Conservation (phyloP, 306 rosid species). For the Prosopis cineraria region DNA sequence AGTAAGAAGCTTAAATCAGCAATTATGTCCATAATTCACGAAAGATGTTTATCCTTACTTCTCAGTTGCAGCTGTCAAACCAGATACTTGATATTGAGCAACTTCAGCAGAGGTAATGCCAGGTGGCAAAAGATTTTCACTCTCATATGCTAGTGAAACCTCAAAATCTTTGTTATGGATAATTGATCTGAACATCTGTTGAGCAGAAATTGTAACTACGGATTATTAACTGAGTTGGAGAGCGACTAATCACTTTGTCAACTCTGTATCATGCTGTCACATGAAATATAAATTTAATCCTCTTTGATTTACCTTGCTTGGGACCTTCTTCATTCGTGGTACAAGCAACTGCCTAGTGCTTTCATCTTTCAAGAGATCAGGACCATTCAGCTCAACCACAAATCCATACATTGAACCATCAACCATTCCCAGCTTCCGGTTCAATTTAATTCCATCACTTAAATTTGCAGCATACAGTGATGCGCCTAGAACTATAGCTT, state of each 20-base stretch:
- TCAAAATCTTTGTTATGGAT: slow-evolving; percentile 86
- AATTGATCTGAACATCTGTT: slow-evolving; percentile 83
- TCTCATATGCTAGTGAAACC: slow-evolving; percentile 84
- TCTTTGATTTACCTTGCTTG: slow-evolving; percentile 71
- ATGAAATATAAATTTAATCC: slow-evolving; percentile 25
- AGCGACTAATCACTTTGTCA: slow-evolving; percentile 25
- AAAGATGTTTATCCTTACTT: slow-evolving; percentile 64
- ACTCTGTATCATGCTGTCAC: slow-evolving; percentile 30
- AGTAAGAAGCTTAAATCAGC: slow-evolving; percentile 31
- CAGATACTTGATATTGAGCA: slow-evolving; percentile 75
- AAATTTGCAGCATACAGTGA: slow-evolving; percentile 90
- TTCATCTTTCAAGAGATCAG: slow-evolving; percentile 75
- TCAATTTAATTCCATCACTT: slow-evolving; percentile 98
- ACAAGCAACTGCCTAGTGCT: slow-evolving; percentile 80
- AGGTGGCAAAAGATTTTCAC: slow-evolving; percentile 75
- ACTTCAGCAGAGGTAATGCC: slow-evolving; percentile 68
- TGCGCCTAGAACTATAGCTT: slow-evolving; percentile 93
- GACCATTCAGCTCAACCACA: slow-evolving; percentile 75
- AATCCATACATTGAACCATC: slow-evolving; percentile 94
- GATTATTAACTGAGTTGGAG: slow-evolving; percentile 29
- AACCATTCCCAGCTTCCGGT: slow-evolving; percentile 95
- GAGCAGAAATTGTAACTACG: slow-evolving; percentile 21
- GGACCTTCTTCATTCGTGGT: slow-evolving; percentile 86
- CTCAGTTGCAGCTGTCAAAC: slow-evolving; percentile 76
- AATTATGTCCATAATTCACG: slow-evolving; percentile 23